Evolutionary conservation across 2,329 filamentous ascomycete species (phyloP).

Genomic region (Teratosphaeria gauchensis): DNA sequence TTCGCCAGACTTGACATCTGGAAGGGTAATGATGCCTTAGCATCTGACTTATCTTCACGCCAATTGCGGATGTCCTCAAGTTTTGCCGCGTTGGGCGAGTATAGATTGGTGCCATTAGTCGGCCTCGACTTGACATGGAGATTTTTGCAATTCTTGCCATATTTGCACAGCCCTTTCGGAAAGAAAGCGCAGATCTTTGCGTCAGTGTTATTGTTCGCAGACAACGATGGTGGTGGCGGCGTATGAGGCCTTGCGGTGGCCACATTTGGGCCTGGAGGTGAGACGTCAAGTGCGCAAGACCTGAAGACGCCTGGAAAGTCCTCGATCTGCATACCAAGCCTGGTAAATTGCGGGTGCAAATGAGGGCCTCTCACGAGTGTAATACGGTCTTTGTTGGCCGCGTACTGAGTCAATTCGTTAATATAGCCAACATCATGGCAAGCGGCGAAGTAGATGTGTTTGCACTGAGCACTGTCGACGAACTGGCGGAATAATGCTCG

Average conservation of each 20-base stretch:
- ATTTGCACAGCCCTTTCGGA: constrained; percentile 22
- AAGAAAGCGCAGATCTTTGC: constrained; percentile 15
- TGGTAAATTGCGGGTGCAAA: constrained; percentile 45
- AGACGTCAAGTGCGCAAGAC: constrained; percentile 17
- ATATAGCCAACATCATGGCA: constrained; percentile 53
- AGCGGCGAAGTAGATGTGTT: constrained; percentile 54
- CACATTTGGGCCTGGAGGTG: neutral
- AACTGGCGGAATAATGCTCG: constrained; percentile 44
- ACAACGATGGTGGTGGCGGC: neutral
- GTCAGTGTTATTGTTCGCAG: neutral
- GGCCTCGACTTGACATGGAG: constrained; percentile 13
- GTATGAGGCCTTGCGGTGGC: neutral
- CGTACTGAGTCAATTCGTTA: constrained; percentile 45
- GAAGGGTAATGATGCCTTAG: constrained; percentile 4
- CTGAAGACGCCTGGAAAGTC: constrained; percentile 47
- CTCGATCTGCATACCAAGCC: constrained; percentile 41
- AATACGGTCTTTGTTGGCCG: constrained; percentile 38
- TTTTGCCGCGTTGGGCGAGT: neutral
- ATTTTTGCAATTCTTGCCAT: constrained; percentile 20
- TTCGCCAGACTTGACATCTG: constrained; percentile 6
- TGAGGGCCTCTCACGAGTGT: constrained; percentile 46
- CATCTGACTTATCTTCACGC: constrained; percentile 6
- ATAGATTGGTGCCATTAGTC: constrained; percentile 4
- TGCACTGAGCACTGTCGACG: constrained; percentile 50
- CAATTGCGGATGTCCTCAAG: constrained; percentile 5